These are phyloP conservation scores for Pseudonitzschia multistriata DNA, from an alignment of 108 stramenopile genomes.

Conservation along the genomic window DNA sequence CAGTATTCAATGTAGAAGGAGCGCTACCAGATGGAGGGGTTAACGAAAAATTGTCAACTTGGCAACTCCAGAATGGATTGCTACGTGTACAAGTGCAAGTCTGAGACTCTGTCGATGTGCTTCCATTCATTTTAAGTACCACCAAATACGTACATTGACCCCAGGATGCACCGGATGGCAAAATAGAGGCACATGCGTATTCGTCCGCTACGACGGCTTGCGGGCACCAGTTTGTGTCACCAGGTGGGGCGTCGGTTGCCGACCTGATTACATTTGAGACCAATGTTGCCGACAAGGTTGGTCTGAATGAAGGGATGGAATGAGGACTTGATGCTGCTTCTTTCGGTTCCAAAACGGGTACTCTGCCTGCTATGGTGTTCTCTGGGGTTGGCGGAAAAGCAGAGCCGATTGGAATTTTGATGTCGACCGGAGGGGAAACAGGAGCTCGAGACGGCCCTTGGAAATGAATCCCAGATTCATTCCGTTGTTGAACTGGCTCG, in stretches of 20 bases:
- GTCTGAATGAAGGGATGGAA: neutral
- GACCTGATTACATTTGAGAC: neutral
- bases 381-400: neutral
- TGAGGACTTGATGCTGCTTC: no score
- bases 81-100: neutral
- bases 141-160: conserved; percentile 4
- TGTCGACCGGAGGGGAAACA: conserved; percentile 2
- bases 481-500: neutral
- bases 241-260: neutral
- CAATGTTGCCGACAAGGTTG: neutral
- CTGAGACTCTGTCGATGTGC: conserved; percentile 3
- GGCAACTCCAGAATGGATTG: neutral
- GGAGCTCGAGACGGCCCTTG: neutral
- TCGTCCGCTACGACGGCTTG: neutral
- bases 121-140: neutral
- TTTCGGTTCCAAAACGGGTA: neutral
- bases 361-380: no score
- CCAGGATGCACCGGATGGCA: neutral
- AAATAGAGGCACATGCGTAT: conserved; percentile 3
- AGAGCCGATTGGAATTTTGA: neutral
- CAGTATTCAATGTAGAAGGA: neutral
- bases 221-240: neutral
- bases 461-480: neutral
- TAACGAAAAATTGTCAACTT: neutral
- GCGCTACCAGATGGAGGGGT: neutral